phyloP scores from a whole-genome alignment of 1,139 yeast species.

The Ogataea hybrid region DNA sequence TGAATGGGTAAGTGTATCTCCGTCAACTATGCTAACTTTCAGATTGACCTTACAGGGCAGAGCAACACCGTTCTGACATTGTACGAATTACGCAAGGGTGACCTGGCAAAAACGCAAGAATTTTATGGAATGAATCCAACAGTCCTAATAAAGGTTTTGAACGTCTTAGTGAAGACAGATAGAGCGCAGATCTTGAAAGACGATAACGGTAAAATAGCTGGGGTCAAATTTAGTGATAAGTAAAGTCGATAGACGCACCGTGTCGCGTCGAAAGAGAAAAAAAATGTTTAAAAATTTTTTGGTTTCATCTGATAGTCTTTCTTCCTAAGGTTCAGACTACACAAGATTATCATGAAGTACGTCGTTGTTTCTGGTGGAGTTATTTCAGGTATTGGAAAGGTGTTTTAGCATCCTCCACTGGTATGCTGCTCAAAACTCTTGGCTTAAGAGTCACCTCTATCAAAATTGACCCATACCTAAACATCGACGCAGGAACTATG shows the following conservation, averaged over 20 bases:
- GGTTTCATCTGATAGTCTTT: constrained; percentile 6
- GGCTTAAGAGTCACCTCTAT: constrained; percentile 96
- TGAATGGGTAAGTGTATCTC: constrained; percentile 42
- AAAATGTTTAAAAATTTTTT: constrained; percentile 7
- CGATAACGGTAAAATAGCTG: constrained; percentile 51
- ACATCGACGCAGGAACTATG: constrained; percentile 99
- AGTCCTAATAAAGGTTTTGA: constrained; percentile 55
- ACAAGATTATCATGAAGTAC: constrained; percentile 69
- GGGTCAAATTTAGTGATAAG: constrained; percentile 52
- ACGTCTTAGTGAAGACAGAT: constrained; percentile 61
- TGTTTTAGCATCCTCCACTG: constrained; percentile 95
- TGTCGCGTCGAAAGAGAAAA: constrained; percentile 9
- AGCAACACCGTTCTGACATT: constrained; percentile 74
- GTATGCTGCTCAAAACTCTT: constrained; percentile 86
- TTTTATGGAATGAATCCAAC: constrained; percentile 62
- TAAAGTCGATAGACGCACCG: constrained; percentile 6
- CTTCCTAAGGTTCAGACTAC: background rate
- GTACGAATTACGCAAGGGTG: constrained; percentile 75
- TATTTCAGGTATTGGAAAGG: constrained; percentile 98
- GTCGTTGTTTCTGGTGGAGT: constrained; percentile 99
- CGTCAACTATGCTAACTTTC: constrained; percentile 14
- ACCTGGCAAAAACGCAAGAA: constrained; percentile 52
- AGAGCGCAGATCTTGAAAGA: constrained; percentile 66
- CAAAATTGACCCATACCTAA: constrained; percentile 98
- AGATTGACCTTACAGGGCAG: constrained; percentile 72